Base-by-base conservation (phyloP, 1,139 yeast genomes). In the Yamadazyma jaroonii region DNA sequence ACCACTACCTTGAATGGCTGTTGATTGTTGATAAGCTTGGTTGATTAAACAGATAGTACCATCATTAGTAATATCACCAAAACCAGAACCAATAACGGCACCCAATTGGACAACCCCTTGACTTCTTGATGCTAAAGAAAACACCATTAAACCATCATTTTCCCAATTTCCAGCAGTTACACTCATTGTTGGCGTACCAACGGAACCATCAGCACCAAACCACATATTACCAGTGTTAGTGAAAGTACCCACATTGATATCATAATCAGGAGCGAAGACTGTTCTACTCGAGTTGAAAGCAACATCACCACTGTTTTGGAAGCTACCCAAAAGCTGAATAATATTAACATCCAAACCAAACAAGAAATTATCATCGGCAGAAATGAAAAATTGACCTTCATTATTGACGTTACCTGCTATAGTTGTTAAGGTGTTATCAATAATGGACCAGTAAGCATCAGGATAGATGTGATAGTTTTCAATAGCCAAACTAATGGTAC, bases 401-500 rank as follows among this genome's bases (percentile, higher is more conserved):
- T 50, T 51, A 12, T 38, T 31, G 15, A 62, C 44, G 23, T 42
- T 35, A 10, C 66, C 64, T 23, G 45, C 46, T 25, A 61, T 44
- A 5, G 51, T 34, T 8, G 57, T 47, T 24, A 51, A 25, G 13
- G 57, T 57, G 40, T 61, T 62, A 45, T 63, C 51, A 36, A 63
- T 46, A 26, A 64, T 57, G 17, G 70, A 62, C 61, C 62, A 64
- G 42, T 53, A 61, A 13, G 52, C 65, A 33, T 61, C 62, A 1
- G 52, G 43, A 12, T 48, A 37, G 31, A 62, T 45, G 8, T 38
- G 46, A 11, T 56, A 43, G 37, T 47, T 54, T 3, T 55, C 61
- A 20, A 57, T 37, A 13, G 34, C 20, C 24, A 53, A 35, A 25
- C 37, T 35, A 11, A 57, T 31, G 12, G 56, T 40, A 12, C 53